Evolutionary conservation across 1,139 yeast genomes (phyloP), one percentile per base, ranked within the genome.

Genomic region (Kodamaea fungicola): DNA sequence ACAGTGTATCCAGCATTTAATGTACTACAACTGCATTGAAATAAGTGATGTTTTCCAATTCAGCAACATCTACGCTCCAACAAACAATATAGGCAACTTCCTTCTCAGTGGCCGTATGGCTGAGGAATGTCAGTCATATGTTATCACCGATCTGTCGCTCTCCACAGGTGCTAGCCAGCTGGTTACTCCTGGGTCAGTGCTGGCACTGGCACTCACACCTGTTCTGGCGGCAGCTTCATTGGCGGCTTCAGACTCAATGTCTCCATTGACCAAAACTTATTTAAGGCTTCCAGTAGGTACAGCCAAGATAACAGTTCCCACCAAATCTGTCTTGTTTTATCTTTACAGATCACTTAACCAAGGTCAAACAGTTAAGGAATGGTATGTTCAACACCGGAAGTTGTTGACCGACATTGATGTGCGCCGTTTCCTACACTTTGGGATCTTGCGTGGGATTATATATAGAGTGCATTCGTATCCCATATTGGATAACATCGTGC

Each of bases 11-110:
- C 95, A 88, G 57, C 97, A 92, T 61, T 67, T 94, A 39, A 76
- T 90, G 68, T 95, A 90, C 60, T 94, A 92, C 61, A 80, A 83
- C 45, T 87, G 97, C 51, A 80, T 92, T 26, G 79, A 83, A 13
- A 73, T 90, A 12, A 71, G 86, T 22, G 97, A 92, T 55, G 77
- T 92, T 13, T 92, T 94, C 59, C 97, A 90, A 54, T 94, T 89
- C 58, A 68, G 81, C 34, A 92, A 88, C 58, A 78, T 83, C 16
- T 94, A 94, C 62, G 95, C 97, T 0, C 88, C 95, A 6, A 88
- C 97, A 0, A 82, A 94, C 31, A 74, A 77, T 36, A 77, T 94
- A 27, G 80, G 84, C 2, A 62, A 70, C 34, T 86, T 94, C 49
- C 65, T 87, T 33, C 80, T 80, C 42, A 72, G 75, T 6, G 71